Percentiles rank a stretch among this genome's conserved stretches.
phyloP scores from a whole-genome alignment of 1,284 basidiomycete species.

The Golubevia pallescens region DNA sequence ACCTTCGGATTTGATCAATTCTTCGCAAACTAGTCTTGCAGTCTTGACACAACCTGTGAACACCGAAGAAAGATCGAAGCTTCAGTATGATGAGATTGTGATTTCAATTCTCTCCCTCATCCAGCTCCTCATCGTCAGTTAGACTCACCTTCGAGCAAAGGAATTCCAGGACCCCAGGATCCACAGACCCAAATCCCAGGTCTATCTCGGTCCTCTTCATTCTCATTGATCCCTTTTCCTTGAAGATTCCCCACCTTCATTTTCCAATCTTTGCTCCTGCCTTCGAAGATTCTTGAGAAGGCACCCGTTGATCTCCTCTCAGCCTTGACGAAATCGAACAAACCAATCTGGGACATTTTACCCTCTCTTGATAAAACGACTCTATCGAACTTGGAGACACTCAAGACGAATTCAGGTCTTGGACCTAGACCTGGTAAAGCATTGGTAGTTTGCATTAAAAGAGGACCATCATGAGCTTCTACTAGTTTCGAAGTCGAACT shows the following conservation, averaged over 20 bases:
- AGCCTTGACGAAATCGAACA: constrained; percentile 18
- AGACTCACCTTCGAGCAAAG: constrained; percentile 31
- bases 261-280: constrained; percentile 1
- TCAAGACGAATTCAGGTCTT: constrained; percentile 14
- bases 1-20: no score
- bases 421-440: constrained; percentile 29
- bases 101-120: no score
- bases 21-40: background rate
- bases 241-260: constrained; percentile 12
- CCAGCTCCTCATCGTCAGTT: no score
- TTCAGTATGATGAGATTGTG: background rate
- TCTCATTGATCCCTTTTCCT: background rate
- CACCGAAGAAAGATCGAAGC: background rate
- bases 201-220: constrained; percentile 5
- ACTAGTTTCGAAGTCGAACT: background rate
- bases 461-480: background rate
- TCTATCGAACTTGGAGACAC: constrained; percentile 32
- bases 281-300: background rate
- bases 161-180: constrained; percentile 34
- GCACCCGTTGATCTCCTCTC: no score
- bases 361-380: constrained; percentile 27
- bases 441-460: constrained; percentile 56
- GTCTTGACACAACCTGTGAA: constrained; percentile 1
- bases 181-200: constrained; percentile 31
- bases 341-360: constrained; percentile 8